Evolutionary conservation across 106 monocot species (phyloP), one percentile per base, ranked within the genome.

Genomic region (Acorus gramineus): DNA sequence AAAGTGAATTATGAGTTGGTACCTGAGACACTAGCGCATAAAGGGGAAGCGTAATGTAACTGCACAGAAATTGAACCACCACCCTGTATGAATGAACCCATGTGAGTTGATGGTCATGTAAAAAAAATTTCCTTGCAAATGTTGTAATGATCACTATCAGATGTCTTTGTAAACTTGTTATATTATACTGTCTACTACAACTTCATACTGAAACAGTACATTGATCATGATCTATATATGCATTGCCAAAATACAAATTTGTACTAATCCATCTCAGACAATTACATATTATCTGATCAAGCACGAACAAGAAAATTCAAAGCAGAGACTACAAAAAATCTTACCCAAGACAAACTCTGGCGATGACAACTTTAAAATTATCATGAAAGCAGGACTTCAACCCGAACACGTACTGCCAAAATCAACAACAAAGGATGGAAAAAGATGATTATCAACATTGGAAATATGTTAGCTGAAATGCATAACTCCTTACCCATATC

Each of bases 401-500:
- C 3, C 74, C 74, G 11, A 74, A 74, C 8, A 51, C 45, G 47
- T 74, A 74, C 74, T 74, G 74, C 47, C 52, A 4, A 5, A 49
- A 8, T 7, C 14, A 9, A 8, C 47, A 48, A 63, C 56, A 57
- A 13, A 4, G n/a, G 28, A 57, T 5, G 12, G 11, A n/a, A 57
- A 57, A 57, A 11, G 28, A 8, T 42, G 12, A 3, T 46, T 56
- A 3, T n/a, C 46, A 50, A 53, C 44, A 45, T 49, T n/a, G 49
- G 11, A 28, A 56, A 8, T 2, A 14, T 7, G 47, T 13, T 14
- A 13, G 12, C 42, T 51, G 51, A 2, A 50, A 63, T 47, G 2
- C 14, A 47, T 71, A 4, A 54, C 59, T 44, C 9, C 78, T 74
- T 80, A 88, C 93, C 93, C 93, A 93, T 49, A 89, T 89, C 85